Base-by-base conservation (phyloP, 2,329 filamentous ascomycete genomes). In the Erysiphe pulchra region DNA sequence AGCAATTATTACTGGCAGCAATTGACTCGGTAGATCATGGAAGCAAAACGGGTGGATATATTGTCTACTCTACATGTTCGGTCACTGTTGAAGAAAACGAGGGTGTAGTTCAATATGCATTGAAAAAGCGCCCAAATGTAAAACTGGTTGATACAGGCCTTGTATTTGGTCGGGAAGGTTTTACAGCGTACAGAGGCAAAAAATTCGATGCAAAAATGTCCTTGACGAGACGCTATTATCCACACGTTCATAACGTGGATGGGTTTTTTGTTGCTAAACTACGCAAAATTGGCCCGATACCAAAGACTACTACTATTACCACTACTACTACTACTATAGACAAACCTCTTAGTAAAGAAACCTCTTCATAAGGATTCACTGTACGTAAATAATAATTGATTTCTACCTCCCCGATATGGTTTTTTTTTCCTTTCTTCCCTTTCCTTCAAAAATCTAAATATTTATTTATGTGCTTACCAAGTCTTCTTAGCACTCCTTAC, bases 221-320 rank as follows among this genome's bases (percentile, higher is more conserved):
- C 57, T 67, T 86, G 59, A 86, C 85, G 14, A 69, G 83, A 51
- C 70, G 86, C 47, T 93, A 84, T 66, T 93, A 92, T 63, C 84
- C 85, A 0, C 84, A 93, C 60, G 73, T 80, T 17, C 84, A 90
- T 66, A 93, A 94, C 64, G 85, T 98, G 32, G 90, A 95, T 60
- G 90, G 90, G 51, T 98, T 98, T 75, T 98, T 85, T 60, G 90
- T 98, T 50, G 83, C 85, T 57, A 98, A 98, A 63, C 80, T 98
- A 64, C 86, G 92, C 63, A 98, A 98, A 70, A 74, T 74, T 14
- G 87, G 75, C 0, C 80, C 83, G 20, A 24, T 6, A 24, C 20
- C 20, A 3, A 24, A 24, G 20, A 24, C 20, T 24, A 24, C 6
- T 24, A 24, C 20, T 24, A 24, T 6, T 24, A 24, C 20, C 6